phyloP scores from a whole-genome alignment of 768 basidiomycete genomes.

The Nevesoporus exiguus region DNA sequence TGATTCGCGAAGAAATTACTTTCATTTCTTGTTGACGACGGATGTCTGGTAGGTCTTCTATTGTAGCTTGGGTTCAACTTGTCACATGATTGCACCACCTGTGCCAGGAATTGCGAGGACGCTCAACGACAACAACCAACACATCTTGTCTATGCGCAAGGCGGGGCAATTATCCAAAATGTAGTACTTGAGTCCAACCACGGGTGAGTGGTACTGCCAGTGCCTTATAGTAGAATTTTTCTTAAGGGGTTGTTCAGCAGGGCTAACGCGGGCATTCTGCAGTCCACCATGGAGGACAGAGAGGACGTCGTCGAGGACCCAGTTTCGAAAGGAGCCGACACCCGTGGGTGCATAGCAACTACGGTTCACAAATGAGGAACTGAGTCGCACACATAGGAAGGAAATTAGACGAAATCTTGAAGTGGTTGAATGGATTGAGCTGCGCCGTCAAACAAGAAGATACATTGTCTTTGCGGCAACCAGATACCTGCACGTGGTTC shows the following conservation, averaged over 20 bases:
- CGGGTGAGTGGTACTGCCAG: neutral
- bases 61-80: neutral
- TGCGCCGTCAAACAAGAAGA: slow-evolving; percentile 13
- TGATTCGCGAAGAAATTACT: neutral
- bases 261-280: too few species aligned
- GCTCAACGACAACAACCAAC: neutral
- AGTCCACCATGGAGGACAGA: too few species aligned
- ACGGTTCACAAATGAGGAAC: too few species aligned
- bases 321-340: neutral
- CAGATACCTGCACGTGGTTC: slow-evolving; percentile 9
- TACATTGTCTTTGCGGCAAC: slow-evolving; percentile 4
- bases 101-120: slow-evolving; percentile 8
- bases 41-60: slow-evolving; percentile 6
- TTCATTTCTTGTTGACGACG: slow-evolving; percentile 9
- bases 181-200: neutral
- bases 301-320: neutral
- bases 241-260: neutral
- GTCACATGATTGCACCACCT: neutral
- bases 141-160: neutral
- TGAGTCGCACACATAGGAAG: neutral
- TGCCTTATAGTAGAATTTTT: neutral
- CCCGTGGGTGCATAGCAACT: neutral
- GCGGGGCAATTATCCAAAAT: neutral
- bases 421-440: slow-evolving; percentile 9
- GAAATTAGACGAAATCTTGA: slow-evolving; percentile 7